These are phyloP conservation scores for Sporothrix variecibatus DNA, from an alignment of 2,329 filamentous ascomycete species.

Conservation along the genomic window DNA sequence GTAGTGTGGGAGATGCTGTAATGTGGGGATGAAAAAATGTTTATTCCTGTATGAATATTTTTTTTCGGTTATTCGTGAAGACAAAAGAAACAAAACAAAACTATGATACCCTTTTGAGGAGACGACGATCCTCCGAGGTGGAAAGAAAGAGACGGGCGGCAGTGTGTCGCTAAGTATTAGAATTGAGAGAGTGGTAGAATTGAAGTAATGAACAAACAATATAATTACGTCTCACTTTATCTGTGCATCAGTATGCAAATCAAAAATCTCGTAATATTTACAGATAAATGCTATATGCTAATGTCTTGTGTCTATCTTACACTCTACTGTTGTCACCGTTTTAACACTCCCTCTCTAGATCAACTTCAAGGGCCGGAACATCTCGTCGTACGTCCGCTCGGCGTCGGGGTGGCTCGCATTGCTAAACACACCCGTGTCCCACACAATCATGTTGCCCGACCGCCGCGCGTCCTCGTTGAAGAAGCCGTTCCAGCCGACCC, in stretches of 20 bases:
- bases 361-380: not conserved
- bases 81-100: not conserved
- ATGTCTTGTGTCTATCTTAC: not conserved
- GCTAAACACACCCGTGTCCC: conserved; percentile 51
- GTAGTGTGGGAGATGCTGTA: not conserved
- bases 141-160: not conserved
- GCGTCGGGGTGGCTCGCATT: conserved; percentile 31
- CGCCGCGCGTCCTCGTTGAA: conserved; percentile 65
- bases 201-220: not conserved
- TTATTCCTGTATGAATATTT: conserved; percentile 5
- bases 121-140: not conserved
- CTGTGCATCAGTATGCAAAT: not conserved
- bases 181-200: not conserved
- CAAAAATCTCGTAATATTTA: not conserved
- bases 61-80: not conserved
- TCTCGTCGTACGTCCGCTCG: conserved; percentile 17
- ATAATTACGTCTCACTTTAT: not conserved
- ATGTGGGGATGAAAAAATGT: not conserved
- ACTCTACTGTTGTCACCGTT: not conserved
- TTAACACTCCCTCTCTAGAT: not conserved
- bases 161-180: not conserved
- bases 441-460: conserved; percentile 59
- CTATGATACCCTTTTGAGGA: conserved; percentile 16
- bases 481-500: conserved; percentile 61
- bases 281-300: not conserved